Evolutionary conservation across 2,329 filamentous ascomycete genomes (phyloP).

Genomic region (Monilinia fructigena): DNA sequence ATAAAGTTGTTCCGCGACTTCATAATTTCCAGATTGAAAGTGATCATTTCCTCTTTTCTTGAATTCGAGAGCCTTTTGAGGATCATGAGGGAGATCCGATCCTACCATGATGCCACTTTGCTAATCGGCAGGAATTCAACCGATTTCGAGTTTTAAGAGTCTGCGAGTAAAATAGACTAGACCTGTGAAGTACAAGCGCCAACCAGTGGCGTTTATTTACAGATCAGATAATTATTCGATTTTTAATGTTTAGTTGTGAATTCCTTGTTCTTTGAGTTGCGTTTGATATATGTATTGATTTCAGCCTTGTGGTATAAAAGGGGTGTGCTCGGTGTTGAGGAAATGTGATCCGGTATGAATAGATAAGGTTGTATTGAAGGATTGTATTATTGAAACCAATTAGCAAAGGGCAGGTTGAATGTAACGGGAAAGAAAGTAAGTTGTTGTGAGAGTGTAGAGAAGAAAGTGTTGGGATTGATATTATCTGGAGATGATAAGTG

Average conservation of each 20-base stretch:
- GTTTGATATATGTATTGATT: not conserved
- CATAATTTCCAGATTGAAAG: constrained; percentile 65
- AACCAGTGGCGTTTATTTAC: not conserved
- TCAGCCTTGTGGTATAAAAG: constrained; percentile 6
- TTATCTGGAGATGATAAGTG: not conserved
- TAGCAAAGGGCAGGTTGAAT: not conserved
- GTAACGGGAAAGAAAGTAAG: not conserved
- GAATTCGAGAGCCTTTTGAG: constrained; percentile 33
- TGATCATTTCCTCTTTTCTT: constrained; percentile 45
- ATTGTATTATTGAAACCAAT: not conserved
- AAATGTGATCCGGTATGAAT: not conserved
- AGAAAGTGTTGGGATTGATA: not conserved
- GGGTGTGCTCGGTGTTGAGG: not conserved
- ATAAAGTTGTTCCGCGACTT: constrained; percentile 66
- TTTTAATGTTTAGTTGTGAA: not conserved
- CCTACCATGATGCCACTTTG: constrained; percentile 32
- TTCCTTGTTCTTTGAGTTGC: not conserved
- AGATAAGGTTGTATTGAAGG: not conserved
- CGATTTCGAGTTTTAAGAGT: not conserved
- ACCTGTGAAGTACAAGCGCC: not conserved
- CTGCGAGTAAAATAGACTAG: not conserved
- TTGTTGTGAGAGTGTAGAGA: not conserved
- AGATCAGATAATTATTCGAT: too few species aligned
- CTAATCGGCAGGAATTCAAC: not conserved
- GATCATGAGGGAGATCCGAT: constrained; percentile 26